Base-by-base conservation (phyloP, 176 grass and related monocot genomes). In the Eragrostis curvula region DNA sequence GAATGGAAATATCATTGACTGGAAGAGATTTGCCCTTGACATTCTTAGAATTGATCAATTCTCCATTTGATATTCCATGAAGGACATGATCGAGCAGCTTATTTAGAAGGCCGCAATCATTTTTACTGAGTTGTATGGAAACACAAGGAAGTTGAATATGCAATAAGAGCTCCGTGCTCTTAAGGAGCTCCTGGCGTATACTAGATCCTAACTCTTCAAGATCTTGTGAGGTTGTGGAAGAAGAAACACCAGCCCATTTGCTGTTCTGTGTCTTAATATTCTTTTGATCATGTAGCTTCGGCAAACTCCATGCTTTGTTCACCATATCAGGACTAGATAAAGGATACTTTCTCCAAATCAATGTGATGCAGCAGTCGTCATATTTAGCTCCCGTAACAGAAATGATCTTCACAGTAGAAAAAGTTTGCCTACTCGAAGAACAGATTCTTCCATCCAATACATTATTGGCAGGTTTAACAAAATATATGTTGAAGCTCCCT, bases 161-260 rank as follows among this genome's bases (percentile, higher is more conserved):
- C 75, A 99, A 82, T 70, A 99, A 83, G 60, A 91, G 88, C 69
- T 91, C 87, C 61, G 93, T 85, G 77, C 91, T 99, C 70, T 86
- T 75, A 83, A 99, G 85, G 70, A 99, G 79, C 45, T 99, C 96
- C 57, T 78, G 79, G 70, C 85, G 80, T 66, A 92, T 85, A 82
- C 51, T 81, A 15, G 69, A 77, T 81, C 81, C 82, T 68, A 57
- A 93, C 58, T 93, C 96, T 49, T 79, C 85, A 84, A 88, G 83
- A 84, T 93, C 87, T 51, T 91, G 71, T 72, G 71, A 89, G 62
- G 65, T 83, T 71, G 87, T 80, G 73, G 80, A 87, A 71, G 96
- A 93, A 70, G 91, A 93, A 92, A 95, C 87, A 8, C 91, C 88
- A 43, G 77, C 79, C 86, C 89, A 92, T 88, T 91, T 94, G 46